Evolutionary conservation across 2,329 filamentous ascomycete species (phyloP).

Genomic region (Tolypocladium guangdongense): DNA sequence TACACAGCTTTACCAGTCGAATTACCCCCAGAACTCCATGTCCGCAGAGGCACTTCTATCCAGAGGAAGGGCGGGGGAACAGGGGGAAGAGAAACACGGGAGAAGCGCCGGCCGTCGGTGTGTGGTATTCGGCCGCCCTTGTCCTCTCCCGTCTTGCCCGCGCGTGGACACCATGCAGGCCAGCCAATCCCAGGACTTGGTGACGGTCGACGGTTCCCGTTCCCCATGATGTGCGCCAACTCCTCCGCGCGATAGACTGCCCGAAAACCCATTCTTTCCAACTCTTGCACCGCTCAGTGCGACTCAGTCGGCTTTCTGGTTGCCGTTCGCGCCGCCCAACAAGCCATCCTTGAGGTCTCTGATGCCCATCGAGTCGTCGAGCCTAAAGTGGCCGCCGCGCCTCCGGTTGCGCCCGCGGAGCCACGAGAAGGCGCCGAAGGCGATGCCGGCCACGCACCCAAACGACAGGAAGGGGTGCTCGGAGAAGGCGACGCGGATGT

Average conservation of each 20-base stretch:
- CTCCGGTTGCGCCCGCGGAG: conserved; percentile 43
- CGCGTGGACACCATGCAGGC: too few relatives aligned
- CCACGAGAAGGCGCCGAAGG: conserved; percentile 41
- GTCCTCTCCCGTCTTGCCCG: neutral
- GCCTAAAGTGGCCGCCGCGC: conserved; percentile 48
- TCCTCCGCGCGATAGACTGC: neutral
- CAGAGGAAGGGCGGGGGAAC: neutral
- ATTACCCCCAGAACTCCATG: conserved; percentile 3
- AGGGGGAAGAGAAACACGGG: neutral
- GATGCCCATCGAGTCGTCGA: conserved; percentile 44
- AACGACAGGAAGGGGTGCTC: conserved; percentile 50
- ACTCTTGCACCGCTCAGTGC: neutral
- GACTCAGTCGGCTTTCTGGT: conserved; percentile 23
- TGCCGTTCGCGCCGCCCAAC: conserved; percentile 35
- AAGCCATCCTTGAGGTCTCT: conserved; percentile 54
- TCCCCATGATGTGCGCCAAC: neutral
- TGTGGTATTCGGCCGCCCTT: neutral
- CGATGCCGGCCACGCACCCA: conserved; percentile 45
- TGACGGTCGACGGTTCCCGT: too few relatives aligned
- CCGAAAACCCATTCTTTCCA: neutral
- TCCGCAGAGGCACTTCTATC: neutral
- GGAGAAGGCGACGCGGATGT: conserved; percentile 45
- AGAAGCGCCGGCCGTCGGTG: neutral
- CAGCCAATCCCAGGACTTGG: too few relatives aligned
- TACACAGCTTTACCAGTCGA: conserved; percentile 1